These are phyloP conservation scores for Suhomyces bokatorum DNA, from an alignment of 1,139 yeast genomes.

Conservation along the genomic window DNA sequence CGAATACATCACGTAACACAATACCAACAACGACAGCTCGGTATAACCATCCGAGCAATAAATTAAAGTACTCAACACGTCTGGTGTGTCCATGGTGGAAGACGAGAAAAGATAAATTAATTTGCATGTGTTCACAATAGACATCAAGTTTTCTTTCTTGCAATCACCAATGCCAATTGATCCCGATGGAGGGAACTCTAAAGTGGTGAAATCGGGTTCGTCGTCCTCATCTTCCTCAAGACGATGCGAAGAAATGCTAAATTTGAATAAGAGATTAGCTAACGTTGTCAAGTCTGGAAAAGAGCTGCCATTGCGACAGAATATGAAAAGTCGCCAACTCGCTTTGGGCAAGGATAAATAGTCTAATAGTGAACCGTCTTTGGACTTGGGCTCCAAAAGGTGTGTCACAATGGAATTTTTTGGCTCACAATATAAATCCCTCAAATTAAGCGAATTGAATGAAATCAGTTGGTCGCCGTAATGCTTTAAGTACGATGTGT, in stretches of 20 bases:
- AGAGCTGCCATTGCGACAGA: conserved; percentile 55
- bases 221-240: conserved; percentile 19
- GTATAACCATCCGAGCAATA: conserved; percentile 93
- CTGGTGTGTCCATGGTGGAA: conserved; percentile 25
- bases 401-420: conserved; percentile 47
- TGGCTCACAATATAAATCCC: conserved; percentile 52
- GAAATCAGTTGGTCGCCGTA: conserved; percentile 8
- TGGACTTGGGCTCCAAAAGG: conserved; percentile 5
- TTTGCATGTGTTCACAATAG: conserved; percentile 65
- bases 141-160: conserved; percentile 53
- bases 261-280: conserved; percentile 35
- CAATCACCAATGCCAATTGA: conserved; percentile 73
- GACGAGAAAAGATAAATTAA: conserved; percentile 48
- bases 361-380: conserved; percentile 14
- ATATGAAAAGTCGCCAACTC: conserved; percentile 40
- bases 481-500: conserved; percentile 12
- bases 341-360: conserved; percentile 38
- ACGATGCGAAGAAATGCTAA: conserved; percentile 29
- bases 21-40: conserved; percentile 73
- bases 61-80: conserved; percentile 46
- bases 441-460: conserved; percentile 7
- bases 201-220: conserved; percentile 32
- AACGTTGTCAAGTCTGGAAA: conserved; percentile 51
- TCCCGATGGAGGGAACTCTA: conserved; percentile 85
- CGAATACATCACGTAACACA: conserved; percentile 71